A percentile compares a stretch with the other conserved stretches of the same genome.
phyloP scores from a whole-genome alignment of 257 asterid genomes.

The Solanum boliviense region DNA sequence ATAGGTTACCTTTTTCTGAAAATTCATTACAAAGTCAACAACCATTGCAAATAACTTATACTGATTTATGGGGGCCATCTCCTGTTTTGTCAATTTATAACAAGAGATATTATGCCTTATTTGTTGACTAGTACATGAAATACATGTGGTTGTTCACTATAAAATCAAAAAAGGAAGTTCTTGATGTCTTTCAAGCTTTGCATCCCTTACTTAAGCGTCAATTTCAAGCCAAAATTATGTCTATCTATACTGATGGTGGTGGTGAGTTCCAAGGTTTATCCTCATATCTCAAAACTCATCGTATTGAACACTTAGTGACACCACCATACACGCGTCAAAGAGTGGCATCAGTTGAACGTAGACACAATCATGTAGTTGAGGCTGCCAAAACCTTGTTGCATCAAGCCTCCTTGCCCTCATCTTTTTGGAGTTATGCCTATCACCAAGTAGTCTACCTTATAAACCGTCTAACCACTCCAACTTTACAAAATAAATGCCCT shows the following conservation, averaged over 20 bases:
- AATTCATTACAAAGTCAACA: not conserved
- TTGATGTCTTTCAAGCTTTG: not conserved
- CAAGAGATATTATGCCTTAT: not conserved
- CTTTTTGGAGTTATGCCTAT: not conserved
- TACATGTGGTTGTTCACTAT: not conserved
- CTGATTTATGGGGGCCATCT: not conserved
- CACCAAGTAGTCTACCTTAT: no score
- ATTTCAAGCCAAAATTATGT: not conserved
- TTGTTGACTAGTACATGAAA: not conserved
- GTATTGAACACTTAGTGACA: not conserved
- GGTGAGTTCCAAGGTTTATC: not conserved
- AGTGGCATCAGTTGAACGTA: not conserved
- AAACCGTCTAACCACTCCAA: not conserved
- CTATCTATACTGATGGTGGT: not conserved
- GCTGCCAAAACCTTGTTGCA: not conserved
- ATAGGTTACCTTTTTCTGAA: not conserved
- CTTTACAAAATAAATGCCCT: no score
- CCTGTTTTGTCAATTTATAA: not conserved
- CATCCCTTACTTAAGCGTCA: not conserved
- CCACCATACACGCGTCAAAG: not conserved
- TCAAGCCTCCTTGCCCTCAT: not conserved
- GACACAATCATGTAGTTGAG: not conserved
- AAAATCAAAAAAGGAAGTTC: no score
- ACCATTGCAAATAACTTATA: not conserved
- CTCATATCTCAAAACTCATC: not conserved